Evolutionary conservation across 345 rosid genomes (phyloP).

Genomic region (Dovyalis caffra): DNA sequence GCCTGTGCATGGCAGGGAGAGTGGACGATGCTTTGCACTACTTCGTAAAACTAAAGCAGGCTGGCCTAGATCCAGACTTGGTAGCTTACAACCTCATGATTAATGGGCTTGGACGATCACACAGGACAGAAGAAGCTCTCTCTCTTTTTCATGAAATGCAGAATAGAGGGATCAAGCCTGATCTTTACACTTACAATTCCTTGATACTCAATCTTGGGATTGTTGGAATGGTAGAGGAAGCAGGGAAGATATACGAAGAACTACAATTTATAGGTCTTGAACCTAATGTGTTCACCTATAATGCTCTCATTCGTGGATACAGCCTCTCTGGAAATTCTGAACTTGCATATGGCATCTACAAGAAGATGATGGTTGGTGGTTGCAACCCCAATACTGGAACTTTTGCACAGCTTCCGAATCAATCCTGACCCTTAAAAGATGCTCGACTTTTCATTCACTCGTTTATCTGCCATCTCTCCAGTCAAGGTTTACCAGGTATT

Average conservation of each 20-base stretch:
- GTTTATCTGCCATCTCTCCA: slow-evolving; percentile 5
- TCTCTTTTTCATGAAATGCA: slow-evolving; percentile 63
- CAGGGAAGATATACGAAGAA: slow-evolving; percentile 59
- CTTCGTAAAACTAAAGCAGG: slow-evolving; percentile 61
- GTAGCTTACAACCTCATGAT: slow-evolving; percentile 76
- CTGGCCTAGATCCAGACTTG: slow-evolving; percentile 61
- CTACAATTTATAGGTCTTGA: slow-evolving; percentile 59
- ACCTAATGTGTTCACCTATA: slow-evolving; percentile 83
- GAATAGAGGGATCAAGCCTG: slow-evolving; percentile 55
- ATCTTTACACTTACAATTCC: slow-evolving; percentile 81
- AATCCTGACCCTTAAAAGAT: slow-evolving; percentile 17
- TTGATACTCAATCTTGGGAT: slow-evolving; percentile 66
- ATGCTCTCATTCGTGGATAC: slow-evolving; percentile 77
- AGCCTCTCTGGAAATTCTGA: slow-evolving; percentile 65
- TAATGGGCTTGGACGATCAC: slow-evolving; percentile 69
- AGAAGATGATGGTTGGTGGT: slow-evolving; percentile 78
- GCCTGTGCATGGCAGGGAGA: slow-evolving; percentile 62
- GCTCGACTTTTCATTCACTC: background rate
- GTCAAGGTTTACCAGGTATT: slow-evolving; percentile 14
- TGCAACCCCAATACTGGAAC: slow-evolving; percentile 81
- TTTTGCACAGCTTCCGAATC: slow-evolving; percentile 82
- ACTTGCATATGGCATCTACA: slow-evolving; percentile 69
- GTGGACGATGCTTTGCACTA: slow-evolving; percentile 73
- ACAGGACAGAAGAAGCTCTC: slow-evolving; percentile 65
- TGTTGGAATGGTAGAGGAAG: slow-evolving; percentile 66